Conservation (phyloP, 2,329 filamentous ascomycete genomes). For the Amauroascus niger region DNA sequence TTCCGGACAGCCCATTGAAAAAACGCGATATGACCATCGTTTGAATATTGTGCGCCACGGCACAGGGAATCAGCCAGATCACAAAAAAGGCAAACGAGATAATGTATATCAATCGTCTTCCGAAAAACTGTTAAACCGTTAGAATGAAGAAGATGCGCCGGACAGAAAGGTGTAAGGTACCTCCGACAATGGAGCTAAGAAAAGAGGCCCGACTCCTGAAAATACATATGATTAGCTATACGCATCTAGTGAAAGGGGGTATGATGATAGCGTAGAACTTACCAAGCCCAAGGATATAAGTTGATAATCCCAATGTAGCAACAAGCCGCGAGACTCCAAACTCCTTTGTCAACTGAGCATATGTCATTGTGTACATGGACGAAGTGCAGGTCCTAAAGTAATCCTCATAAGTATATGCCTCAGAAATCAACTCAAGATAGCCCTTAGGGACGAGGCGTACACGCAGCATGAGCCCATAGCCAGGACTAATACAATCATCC, state of each 20-base stretch:
- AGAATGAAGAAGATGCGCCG: background rate
- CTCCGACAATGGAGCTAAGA: conserved; percentile 56
- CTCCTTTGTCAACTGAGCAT: conserved; percentile 63
- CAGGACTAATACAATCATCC: conserved; percentile 69
- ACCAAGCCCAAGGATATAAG: conserved; percentile 71
- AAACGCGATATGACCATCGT: conserved; percentile 73
- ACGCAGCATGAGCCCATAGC: conserved; percentile 68
- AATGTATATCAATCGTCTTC: conserved; percentile 71
- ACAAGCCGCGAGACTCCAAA: conserved; percentile 63
- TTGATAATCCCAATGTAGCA: conserved; percentile 68
- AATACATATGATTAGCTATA: conserved; percentile 12
- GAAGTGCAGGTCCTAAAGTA: conserved; percentile 63
- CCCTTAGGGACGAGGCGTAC: conserved; percentile 43
- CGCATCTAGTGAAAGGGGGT: conserved; percentile 20
- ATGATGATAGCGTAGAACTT: conserved; percentile 14
- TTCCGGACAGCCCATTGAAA: conserved; percentile 44
- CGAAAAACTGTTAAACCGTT: conserved; percentile 54
- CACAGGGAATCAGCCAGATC: conserved; percentile 72
- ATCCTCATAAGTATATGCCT: background rate
- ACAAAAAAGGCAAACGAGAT: conserved; percentile 63
- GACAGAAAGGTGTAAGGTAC: conserved; percentile 11
- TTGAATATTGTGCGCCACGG: conserved; percentile 68
- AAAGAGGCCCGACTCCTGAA: conserved; percentile 50
- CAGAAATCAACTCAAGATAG: background rate
- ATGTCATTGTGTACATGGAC: conserved; percentile 82